These are phyloP conservation scores for Venturia asperata DNA, from an alignment of 2,329 filamentous ascomycete genomes.

Conservation along the genomic window DNA sequence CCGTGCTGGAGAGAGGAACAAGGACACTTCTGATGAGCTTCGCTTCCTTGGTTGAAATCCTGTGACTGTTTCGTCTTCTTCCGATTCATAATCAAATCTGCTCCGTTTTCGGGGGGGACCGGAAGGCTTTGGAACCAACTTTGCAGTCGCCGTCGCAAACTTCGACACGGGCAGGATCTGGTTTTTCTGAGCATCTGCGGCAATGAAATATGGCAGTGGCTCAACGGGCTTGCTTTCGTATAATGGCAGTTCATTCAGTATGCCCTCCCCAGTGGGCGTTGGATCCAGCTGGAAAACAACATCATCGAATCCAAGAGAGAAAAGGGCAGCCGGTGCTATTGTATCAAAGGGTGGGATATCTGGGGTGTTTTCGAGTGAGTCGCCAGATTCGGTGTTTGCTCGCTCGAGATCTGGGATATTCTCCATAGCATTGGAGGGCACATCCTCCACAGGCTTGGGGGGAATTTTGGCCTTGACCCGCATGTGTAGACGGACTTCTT, in stretches of 20 bases:
- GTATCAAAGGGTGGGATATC: conserved; percentile 35
- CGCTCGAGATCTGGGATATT: conserved; percentile 35
- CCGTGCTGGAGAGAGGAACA: conserved; percentile 35
- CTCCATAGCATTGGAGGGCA: conserved; percentile 27
- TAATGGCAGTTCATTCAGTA: conserved; percentile 74
- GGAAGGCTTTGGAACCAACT: conserved; percentile 61
- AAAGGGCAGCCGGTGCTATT: conserved; percentile 66
- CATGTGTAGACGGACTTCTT: conserved; percentile 57
- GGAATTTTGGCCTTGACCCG: conserved; percentile 55
- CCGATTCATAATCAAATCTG: conserved; percentile 77
- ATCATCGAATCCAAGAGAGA: conserved; percentile 73
- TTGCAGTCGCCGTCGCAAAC: conserved; percentile 72
- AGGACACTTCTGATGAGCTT: conserved; percentile 37
- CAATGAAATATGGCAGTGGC: conserved; percentile 41
- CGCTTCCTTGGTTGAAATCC: conserved; percentile 34
- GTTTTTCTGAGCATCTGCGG: conserved; percentile 44
- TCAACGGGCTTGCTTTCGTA: conserved; percentile 53
- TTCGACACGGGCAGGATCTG: conserved; percentile 73
- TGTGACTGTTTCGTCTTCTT: conserved; percentile 35
- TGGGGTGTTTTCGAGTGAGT: conserved; percentile 24
- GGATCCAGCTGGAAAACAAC: conserved; percentile 71
- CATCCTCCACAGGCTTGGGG: conserved; percentile 18
- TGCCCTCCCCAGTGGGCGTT: conserved; percentile 66
- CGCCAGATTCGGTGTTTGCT: conserved; percentile 18
- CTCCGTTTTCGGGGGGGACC: conserved; percentile 68